Evolutionary conservation across 306 rosid species (phyloP).

Genomic region (Begonia masoniana): DNA sequence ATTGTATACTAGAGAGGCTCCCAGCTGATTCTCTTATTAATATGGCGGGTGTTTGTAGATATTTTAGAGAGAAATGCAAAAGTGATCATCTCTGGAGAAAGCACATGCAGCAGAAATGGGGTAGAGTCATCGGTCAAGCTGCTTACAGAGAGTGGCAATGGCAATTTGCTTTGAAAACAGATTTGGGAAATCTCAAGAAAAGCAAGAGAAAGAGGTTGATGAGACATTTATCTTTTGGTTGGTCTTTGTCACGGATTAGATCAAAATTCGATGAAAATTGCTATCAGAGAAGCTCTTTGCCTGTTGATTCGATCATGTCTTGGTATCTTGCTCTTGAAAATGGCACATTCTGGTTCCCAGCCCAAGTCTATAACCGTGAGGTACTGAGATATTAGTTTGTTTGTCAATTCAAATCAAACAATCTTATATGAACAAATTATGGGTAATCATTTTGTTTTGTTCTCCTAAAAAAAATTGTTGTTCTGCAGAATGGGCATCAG

Average conservation of each 20-base stretch:
- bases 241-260: constrained; percentile 80
- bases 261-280: constrained; percentile 24
- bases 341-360: constrained; percentile 79
- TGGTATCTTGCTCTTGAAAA: constrained; percentile 86
- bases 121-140: constrained; percentile 58
- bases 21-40: constrained; percentile 59
- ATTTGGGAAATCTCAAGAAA: constrained; percentile 22
- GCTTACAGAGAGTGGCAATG: constrained; percentile 79
- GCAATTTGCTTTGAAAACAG: constrained; percentile 44
- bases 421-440: too few species aligned
- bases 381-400: constrained; percentile 14
- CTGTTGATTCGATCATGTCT: constrained; percentile 66
- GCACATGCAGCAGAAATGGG: constrained; percentile 85
- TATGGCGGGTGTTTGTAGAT: constrained; percentile 61
- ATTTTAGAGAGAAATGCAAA: constrained; percentile 66
- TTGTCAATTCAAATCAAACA: too few species aligned
- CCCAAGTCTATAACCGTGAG: constrained; percentile 95
- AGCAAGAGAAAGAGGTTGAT: constrained; percentile 45
- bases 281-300: constrained; percentile 31
- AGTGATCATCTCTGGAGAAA: constrained; percentile 85
- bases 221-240: constrained; percentile 47
- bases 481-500: constrained; percentile 78
- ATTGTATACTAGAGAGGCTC: constrained; percentile 77
- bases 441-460: too few species aligned
- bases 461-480: too few species aligned